Percentiles rank a stretch among this genome's conserved stretches.
These are phyloP conservation scores for Aureococcus anophagefferens DNA, from an alignment of 108 stramenopile genomes.

Conservation along the genomic window DNA sequence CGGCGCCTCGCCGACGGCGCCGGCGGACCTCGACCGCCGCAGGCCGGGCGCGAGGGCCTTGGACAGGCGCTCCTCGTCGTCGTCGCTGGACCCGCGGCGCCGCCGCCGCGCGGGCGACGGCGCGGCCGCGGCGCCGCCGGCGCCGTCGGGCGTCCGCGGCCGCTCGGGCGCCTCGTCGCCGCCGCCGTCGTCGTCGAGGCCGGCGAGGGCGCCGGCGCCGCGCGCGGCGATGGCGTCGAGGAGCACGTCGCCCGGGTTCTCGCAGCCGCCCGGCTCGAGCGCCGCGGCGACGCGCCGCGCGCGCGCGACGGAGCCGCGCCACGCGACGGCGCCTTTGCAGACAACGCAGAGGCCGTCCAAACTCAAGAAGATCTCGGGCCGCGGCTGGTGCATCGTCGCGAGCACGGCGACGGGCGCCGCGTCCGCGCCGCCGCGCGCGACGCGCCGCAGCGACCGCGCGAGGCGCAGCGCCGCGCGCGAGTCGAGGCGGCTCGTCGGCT, in stretches of 20 bases:
- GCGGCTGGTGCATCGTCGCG: conserved; percentile 19
- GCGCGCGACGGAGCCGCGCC: not conserved
- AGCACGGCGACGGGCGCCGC: not conserved
- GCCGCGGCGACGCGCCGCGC: not conserved
- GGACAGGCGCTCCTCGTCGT: too few relatives aligned
- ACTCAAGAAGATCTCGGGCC: not conserved
- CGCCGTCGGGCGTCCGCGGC: too few relatives aligned
- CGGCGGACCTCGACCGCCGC: too few relatives aligned
- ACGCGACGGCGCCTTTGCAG: not conserved
- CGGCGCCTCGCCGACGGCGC: too few relatives aligned
- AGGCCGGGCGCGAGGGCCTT: too few relatives aligned
- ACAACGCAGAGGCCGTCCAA: not conserved
- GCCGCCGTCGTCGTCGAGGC: too few relatives aligned
- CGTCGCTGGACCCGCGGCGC: too few relatives aligned
- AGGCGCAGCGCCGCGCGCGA: not conserved
- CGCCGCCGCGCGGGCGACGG: too few relatives aligned
- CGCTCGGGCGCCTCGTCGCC: too few relatives aligned
- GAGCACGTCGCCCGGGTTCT: not conserved
- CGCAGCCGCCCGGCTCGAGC: not conserved
- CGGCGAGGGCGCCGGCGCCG: not conserved
- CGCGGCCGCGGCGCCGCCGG: too few relatives aligned
- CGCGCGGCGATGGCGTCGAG: not conserved
- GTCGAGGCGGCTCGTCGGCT: conserved; percentile 1
- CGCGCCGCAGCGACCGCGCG: too few relatives aligned
- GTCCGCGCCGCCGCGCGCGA: too few relatives aligned